Percentiles rank a stretch among this genome's conserved stretches.
Conservation (phyloP, 345 rosid genomes). For the Salix dunnii region DNA sequence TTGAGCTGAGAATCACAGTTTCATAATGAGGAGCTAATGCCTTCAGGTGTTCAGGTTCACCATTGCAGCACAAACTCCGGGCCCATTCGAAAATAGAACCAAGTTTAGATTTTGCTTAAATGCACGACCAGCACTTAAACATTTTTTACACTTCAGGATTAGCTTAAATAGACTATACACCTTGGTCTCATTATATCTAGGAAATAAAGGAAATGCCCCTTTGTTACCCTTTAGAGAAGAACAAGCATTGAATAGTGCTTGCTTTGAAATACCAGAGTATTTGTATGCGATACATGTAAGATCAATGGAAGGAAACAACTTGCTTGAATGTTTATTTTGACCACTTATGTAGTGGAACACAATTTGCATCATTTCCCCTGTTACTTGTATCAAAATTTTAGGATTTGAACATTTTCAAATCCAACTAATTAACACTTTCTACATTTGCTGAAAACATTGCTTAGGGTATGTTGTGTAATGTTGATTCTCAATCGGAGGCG, state of each 20-base stretch:
- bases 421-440: background rate
- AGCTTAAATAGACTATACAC: constrained; percentile 30
- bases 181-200: constrained; percentile 42
- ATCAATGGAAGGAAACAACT: constrained; percentile 73
- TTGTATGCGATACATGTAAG: constrained; percentile 76
- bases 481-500: constrained; percentile 78
- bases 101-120: background rate
- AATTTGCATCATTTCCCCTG: background rate
- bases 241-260: constrained; percentile 61
- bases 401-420: constrained; percentile 2
- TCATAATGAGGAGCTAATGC: background rate
- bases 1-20: background rate
- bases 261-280: constrained; percentile 71
- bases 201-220: constrained; percentile 25
- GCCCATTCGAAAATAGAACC: background rate
- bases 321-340: background rate
- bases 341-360: background rate
- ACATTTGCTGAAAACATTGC: constrained; percentile 71
- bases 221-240: constrained; percentile 50
- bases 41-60: background rate
- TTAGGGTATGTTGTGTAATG: constrained; percentile 95
- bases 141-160: background rate
- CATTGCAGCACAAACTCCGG: background rate
- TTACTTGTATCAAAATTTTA: background rate
- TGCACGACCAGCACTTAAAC: background rate